Evolutionary conservation across 1,139 yeast species (phyloP).

Genomic region (Hansenula anomala): DNA sequence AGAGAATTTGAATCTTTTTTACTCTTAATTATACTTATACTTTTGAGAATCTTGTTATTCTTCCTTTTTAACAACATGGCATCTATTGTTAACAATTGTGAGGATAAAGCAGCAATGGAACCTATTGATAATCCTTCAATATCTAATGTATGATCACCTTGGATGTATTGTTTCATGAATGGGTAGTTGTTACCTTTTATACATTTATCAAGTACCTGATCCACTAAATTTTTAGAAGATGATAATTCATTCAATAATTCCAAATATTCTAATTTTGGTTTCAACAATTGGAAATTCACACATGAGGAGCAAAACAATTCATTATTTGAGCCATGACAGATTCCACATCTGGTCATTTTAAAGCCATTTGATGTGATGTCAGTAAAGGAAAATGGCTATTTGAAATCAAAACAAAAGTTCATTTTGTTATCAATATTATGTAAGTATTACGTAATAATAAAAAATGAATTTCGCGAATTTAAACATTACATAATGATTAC

Average conservation of each 20-base stretch:
- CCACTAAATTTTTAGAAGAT: conserved; percentile 7
- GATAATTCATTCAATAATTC: conserved; percentile 8
- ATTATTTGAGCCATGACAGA: conserved; percentile 3
- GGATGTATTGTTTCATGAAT: conserved; percentile 7
- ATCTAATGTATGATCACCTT: not conserved
- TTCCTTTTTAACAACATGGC: conserved; percentile 9
- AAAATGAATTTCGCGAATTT: no score
- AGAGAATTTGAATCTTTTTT: conserved; percentile 2
- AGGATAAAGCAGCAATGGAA: conserved; percentile 13
- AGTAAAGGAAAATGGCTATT: no score
- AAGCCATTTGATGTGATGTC: no score
- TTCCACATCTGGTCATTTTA: conserved; percentile 11
- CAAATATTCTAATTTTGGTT: conserved; percentile 13
- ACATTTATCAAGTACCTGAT: conserved; percentile 13
- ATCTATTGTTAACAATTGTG: conserved; percentile 17
- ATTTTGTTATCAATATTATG: no score
- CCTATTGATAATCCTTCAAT: conserved; percentile 1
- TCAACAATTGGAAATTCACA: conserved; percentile 9
- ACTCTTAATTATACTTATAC: conserved; percentile 2
- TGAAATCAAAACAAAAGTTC: no score
- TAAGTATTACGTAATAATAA: no score
- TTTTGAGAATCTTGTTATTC: conserved; percentile 7
- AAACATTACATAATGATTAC: no score
- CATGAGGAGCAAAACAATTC: conserved; percentile 12
- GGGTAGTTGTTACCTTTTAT: conserved; percentile 12